Evolutionary conservation across 257 asterid genomes (phyloP).

Genomic region (Plectranthus barbatus): DNA sequence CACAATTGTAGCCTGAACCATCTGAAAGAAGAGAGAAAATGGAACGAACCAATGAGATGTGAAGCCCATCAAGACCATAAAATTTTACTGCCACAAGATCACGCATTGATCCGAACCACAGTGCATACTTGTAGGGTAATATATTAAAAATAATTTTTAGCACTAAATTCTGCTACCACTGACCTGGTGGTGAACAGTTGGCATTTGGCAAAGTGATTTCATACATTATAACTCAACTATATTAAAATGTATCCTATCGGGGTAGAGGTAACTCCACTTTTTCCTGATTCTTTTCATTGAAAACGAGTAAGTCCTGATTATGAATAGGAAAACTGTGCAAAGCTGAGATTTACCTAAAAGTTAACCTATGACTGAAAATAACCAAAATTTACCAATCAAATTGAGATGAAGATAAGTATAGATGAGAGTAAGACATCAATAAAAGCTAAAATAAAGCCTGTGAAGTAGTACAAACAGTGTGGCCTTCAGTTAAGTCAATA

Average conservation of each 20-base stretch:
- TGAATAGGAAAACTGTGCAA: too few relatives aligned
- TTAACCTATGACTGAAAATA: neutral
- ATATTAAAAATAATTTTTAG: neutral
- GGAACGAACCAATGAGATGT: neutral
- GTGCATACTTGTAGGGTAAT: neutral
- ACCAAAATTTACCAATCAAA: neutral
- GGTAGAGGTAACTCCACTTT: neutral
- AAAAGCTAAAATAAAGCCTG: neutral
- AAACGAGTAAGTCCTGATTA: too few relatives aligned
- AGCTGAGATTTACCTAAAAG: too few relatives aligned
- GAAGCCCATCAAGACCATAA: neutral
- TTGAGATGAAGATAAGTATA: neutral
- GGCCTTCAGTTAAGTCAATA: neutral
- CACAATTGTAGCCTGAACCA: constrained; percentile 65
- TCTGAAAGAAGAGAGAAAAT: constrained; percentile 36
- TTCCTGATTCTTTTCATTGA: too few relatives aligned
- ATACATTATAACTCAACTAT: too few relatives aligned
- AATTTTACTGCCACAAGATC: neutral
- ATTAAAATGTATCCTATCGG: neutral
- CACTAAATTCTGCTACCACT: too few relatives aligned
- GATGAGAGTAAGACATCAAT: neutral
- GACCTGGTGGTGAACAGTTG: too few relatives aligned
- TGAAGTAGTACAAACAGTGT: neutral
- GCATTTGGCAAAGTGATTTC: too few relatives aligned
- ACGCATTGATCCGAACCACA: too few relatives aligned